Evolutionary conservation across 2,329 filamentous ascomycete genomes (phyloP).

Genomic region (Alternaria panax): DNA sequence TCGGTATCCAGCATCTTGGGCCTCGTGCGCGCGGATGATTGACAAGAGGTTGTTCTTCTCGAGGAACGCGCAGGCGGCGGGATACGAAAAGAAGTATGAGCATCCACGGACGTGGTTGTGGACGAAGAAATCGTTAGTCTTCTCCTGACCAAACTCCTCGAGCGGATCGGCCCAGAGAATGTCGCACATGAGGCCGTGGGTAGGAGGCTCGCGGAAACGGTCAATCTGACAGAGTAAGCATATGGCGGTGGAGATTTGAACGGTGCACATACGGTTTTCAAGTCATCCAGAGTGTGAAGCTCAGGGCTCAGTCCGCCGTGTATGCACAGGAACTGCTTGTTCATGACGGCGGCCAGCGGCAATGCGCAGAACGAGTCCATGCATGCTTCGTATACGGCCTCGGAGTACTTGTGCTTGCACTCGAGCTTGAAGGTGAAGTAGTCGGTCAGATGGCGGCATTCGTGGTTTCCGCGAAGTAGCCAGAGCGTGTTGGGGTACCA

Average conservation of each 20-base stretch:
- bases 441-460: constrained; percentile 97
- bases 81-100: constrained; percentile 99
- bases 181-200: constrained; percentile 98
- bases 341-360: constrained; percentile 96
- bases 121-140: constrained; percentile 95
- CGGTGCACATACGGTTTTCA: constrained; percentile 73
- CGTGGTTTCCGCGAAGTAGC: constrained; percentile 96
- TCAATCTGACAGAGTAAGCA: constrained; percentile 72
- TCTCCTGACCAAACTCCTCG: constrained; percentile 98
- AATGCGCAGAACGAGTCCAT: constrained; percentile 97
- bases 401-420: constrained; percentile 99
- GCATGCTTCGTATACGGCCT: constrained; percentile 94
- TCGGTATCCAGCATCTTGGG: constrained; percentile 96
- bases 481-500: constrained; percentile 98
- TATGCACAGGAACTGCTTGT: constrained; percentile 99
- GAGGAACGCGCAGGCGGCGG: constrained; percentile 93
- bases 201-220: constrained; percentile 95
- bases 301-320: constrained; percentile 96
- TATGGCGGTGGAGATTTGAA: background rate
- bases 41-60: constrained; percentile 99
- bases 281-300: constrained; percentile 91
- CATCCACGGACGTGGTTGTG: constrained; percentile 99
- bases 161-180: constrained; percentile 98
- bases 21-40: constrained; percentile 96
- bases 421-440: constrained; percentile 99